Evolutionary conservation across 345 rosid species (phyloP).

Genomic region (Diplotaxis tenuifolia): DNA sequence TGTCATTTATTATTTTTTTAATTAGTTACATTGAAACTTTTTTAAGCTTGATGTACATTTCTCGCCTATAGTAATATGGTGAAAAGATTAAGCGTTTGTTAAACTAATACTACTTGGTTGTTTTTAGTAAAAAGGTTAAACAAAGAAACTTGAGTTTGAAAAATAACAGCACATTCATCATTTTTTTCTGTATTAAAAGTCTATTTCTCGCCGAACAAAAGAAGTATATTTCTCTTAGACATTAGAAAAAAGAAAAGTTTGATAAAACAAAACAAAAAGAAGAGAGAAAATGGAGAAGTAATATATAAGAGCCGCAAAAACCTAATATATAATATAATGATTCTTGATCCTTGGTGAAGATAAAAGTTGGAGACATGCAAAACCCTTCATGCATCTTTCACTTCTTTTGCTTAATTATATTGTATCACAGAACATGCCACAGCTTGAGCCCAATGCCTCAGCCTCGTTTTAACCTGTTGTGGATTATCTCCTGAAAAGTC

Average conservation of each 20-base stretch:
- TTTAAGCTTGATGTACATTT: conserved; percentile 20
- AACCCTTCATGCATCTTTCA: conserved; percentile 22
- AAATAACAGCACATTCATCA: not conserved
- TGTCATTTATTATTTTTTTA: conserved; percentile 14
- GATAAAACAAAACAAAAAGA: not conserved
- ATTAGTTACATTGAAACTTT: conserved; percentile 16
- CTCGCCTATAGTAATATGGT: not conserved
- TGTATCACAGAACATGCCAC: conserved; percentile 65
- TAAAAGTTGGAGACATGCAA: conserved; percentile 13
- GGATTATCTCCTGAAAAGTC: conserved; percentile 64
- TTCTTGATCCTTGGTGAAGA: not conserved
- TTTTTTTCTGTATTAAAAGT: not conserved
- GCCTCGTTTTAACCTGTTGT: conserved; percentile 50
- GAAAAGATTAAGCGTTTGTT: not conserved
- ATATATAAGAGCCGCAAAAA: conserved; percentile 10
- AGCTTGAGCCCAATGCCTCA: conserved; percentile 73
- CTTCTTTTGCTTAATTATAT: conserved; percentile 21
- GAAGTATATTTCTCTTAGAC: not conserved
- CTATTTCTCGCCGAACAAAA: not conserved
- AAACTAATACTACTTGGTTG: not conserved
- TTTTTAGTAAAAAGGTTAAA: not conserved
- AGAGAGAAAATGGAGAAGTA: not conserved
- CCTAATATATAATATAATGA: not conserved
- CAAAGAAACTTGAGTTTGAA: not conserved
- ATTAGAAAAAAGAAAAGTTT: not conserved